These are phyloP conservation scores for Suhomyces sp. DNA, from an alignment of 805 yeast species.

Conservation along the genomic window DNA sequence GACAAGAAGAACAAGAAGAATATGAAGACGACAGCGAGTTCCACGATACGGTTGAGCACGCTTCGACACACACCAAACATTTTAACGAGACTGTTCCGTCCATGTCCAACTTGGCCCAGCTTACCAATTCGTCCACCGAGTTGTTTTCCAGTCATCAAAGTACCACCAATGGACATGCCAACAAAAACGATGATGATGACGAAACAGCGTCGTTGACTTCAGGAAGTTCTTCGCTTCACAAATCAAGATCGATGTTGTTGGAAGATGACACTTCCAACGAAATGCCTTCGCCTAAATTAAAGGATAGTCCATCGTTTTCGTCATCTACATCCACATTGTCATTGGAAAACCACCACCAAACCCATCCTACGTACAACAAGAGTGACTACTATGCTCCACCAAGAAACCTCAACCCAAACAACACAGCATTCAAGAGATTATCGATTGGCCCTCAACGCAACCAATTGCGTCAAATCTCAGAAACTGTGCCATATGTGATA, in stretches of 20 bases:
- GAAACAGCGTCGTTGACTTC: conserved; percentile 21
- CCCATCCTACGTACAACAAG: conserved; percentile 6
- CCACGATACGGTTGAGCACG: conserved; percentile 26
- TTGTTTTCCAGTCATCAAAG: neutral
- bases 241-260: conserved; percentile 36
- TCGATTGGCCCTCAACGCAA: conserved; percentile 51
- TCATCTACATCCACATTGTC: conserved; percentile 33
- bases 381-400: conserved; percentile 13
- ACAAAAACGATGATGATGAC: conserved; percentile 10
- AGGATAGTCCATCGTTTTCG: conserved; percentile 26
- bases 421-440: conserved; percentile 40
- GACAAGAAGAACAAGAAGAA: conserved; percentile 16
- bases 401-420: conserved; percentile 20
- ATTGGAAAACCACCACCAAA: conserved; percentile 12
- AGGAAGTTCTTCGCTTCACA: conserved; percentile 16
- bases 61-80: conserved; percentile 2
- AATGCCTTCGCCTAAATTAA: conserved; percentile 24
- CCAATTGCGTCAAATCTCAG: conserved; percentile 73
- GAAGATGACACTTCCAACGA: conserved; percentile 21
- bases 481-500: conserved; percentile 80
- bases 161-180: conserved; percentile 1
- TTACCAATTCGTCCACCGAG: conserved; percentile 21
- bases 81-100: conserved; percentile 42
- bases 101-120: conserved; percentile 60
- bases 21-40: conserved; percentile 15